Base-by-base conservation (phyloP, 805 yeast species). In the Sugiyamaella americana region DNA sequence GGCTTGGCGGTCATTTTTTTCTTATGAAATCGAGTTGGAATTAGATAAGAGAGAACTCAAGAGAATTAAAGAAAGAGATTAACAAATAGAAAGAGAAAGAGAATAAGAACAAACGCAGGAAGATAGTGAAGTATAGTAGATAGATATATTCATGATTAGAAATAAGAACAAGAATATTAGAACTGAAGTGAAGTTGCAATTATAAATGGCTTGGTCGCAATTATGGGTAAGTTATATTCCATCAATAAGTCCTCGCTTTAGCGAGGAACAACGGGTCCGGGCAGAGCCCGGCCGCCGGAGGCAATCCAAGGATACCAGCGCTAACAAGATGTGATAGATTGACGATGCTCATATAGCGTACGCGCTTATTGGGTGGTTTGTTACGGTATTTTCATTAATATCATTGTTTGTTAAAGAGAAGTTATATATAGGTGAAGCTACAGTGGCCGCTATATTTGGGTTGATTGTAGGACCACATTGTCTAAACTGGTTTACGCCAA, bases 381-480 rank as follows among this genome's bases (percentile, higher is more conserved):
- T 88, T 44, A 75, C 91, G 4, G 65, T 85, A 22, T 89, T 88
- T 65, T 85, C 95, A 3, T 71, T 88, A 13, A 76, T 84, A 2
- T 89, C 96, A 0, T 72, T 87, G 23, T 79, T 86, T 58, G 80
- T 87, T 40, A 88, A 88, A 61, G 96, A 88, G 63, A 76, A 78
- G 55, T 73, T 87, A 10, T 88, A 84, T 61, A 82, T 88, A 18
- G 96, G 96, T 53, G 97, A 88, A 65, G 95, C 96, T 4, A 82
- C 93, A 0, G 86, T 87, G 2, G 95, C 96, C 0, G 79, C 91
- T 2, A 71, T 87, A 3, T 84, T 84, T 37, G 97, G 97, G 1
- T 69, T 87, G 8, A 85, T 88, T 18, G 79, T 88, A 5, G 97
- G 97, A 0, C 96, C 97, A 0, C 87, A 84, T 58, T 83, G 87